Conservation (phyloP, 2,329 filamentous ascomycete genomes). For the Daldinia eschscholtzii region DNA sequence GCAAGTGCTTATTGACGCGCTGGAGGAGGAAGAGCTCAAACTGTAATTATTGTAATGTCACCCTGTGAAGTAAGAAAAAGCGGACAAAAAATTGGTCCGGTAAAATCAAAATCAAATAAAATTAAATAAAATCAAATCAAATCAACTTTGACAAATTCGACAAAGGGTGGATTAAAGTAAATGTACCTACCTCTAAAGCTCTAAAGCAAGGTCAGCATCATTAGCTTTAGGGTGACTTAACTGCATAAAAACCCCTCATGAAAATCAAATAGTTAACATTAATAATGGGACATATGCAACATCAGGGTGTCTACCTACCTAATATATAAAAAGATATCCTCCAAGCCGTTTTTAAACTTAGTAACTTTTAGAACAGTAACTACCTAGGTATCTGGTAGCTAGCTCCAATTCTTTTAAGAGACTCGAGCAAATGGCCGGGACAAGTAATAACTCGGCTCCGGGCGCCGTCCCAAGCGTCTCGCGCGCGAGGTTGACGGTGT, state of each 20-base stretch:
- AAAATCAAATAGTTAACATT: background rate
- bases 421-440: constrained; percentile 14
- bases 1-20: constrained; percentile 59
- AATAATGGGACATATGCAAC: background rate
- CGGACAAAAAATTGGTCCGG: background rate
- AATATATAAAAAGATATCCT: too few relatives aligned
- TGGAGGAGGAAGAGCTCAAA: constrained; percentile 53
- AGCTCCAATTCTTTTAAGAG: background rate
- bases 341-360: too few relatives aligned
- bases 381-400: too few relatives aligned
- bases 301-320: too few relatives aligned
- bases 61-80: background rate
- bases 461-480: constrained; percentile 23
- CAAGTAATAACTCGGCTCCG: constrained; percentile 25
- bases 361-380: too few relatives aligned
- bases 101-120: too few relatives aligned
- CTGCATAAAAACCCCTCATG: background rate
- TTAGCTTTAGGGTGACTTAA: background rate
- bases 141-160: background rate
- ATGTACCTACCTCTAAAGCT: too few relatives aligned
- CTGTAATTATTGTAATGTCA: background rate
- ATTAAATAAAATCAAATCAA: background rate
- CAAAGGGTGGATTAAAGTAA: background rate
- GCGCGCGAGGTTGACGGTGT: constrained; percentile 69
- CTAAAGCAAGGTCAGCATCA: background rate